Percentiles rank a stretch among this genome's conserved stretches.
Evolutionary conservation across 768 basidiomycete species (phyloP).

Genomic region (Kwoniella dejecticola): DNA sequence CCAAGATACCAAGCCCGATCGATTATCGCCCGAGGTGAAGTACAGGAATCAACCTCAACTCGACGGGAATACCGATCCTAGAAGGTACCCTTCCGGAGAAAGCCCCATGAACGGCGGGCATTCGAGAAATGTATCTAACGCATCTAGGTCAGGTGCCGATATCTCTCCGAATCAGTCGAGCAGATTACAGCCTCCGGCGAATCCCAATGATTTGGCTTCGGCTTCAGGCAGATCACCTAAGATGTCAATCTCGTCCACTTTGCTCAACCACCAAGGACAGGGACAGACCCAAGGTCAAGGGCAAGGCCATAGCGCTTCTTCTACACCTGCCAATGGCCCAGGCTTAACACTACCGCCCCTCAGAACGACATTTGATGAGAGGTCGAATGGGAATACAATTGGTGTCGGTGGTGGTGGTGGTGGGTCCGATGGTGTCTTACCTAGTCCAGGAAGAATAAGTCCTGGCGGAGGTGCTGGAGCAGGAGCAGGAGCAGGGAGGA

Average conservation of each 20-base stretch:
- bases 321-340: not conserved
- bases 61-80: conserved; percentile 12
- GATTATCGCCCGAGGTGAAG: conserved; percentile 17
- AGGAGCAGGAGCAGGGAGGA: conserved; percentile 1
- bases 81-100: conserved; percentile 12
- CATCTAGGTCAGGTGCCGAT: conserved; percentile 1
- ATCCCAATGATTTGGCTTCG: conserved; percentile 3
- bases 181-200: conserved; percentile 17
- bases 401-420: no score
- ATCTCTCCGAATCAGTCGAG: conserved; percentile 13
- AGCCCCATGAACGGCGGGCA: not conserved
- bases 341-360: conserved; percentile 38
- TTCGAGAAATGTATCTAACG: conserved; percentile 15
- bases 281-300: not conserved
- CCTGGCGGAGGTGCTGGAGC: conserved; percentile 4
- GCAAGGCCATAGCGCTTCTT: not conserved
- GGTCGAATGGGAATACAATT: conserved; percentile 3
- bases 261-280: conserved; percentile 17
- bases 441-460: conserved; percentile 8
- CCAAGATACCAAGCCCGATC: conserved; percentile 5
- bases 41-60: conserved; percentile 4
- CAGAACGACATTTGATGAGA: conserved; percentile 30
- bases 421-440: conserved; percentile 5
- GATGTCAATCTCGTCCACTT: conserved; percentile 27
- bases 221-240: conserved; percentile 31